Conservation (phyloP, 1,139 yeast genomes). For the Sporopachydermia cereana region DNA sequence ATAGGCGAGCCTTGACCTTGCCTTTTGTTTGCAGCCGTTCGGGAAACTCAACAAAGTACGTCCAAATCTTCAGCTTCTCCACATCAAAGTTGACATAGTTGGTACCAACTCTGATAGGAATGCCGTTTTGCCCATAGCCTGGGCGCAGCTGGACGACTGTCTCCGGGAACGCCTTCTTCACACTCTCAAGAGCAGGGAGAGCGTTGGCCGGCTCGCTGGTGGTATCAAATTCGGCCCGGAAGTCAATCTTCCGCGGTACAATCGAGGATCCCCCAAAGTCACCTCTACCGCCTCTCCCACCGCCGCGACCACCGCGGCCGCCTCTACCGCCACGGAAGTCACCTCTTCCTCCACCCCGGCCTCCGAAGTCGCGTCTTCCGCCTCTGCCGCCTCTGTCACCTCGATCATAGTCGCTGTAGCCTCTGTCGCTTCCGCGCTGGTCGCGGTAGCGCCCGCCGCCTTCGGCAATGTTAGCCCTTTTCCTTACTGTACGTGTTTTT, state of each 20-base stretch:
- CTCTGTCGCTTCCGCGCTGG: neutral
- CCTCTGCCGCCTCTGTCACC: slow-evolving; percentile 10
- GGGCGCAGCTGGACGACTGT: slow-evolving; percentile 13
- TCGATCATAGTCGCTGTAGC: slow-evolving; percentile 6
- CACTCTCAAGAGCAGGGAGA: slow-evolving; percentile 10
- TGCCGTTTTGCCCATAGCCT: slow-evolving; percentile 16
- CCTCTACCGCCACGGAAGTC: slow-evolving; percentile 10
- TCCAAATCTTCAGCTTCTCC: slow-evolving; percentile 12
- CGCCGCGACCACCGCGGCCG: slow-evolving; percentile 10
- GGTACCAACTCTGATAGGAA: slow-evolving; percentile 16
- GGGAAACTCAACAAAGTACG: slow-evolving; percentile 16
- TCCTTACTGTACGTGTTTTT: too few relatives aligned
- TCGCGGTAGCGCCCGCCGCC: too few relatives aligned
- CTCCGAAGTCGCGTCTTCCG: slow-evolving; percentile 9
- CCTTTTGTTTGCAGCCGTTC: slow-evolving; percentile 12
- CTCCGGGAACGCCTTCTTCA: slow-evolving; percentile 9
- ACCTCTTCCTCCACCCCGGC: slow-evolving; percentile 9
- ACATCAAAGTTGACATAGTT: slow-evolving; percentile 15
- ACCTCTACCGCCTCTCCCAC: slow-evolving; percentile 9
- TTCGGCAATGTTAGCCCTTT: too few relatives aligned
- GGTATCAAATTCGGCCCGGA: slow-evolving; percentile 13
- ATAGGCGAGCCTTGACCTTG: slow-evolving; percentile 13
- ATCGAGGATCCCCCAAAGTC: slow-evolving; percentile 14
- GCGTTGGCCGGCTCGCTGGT: slow-evolving; percentile 11
- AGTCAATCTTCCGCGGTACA: slow-evolving; percentile 14